These are phyloP conservation scores for Arthrobotrys musiformis DNA, from an alignment of 2,329 filamentous ascomycete species.

Conservation along the genomic window DNA sequence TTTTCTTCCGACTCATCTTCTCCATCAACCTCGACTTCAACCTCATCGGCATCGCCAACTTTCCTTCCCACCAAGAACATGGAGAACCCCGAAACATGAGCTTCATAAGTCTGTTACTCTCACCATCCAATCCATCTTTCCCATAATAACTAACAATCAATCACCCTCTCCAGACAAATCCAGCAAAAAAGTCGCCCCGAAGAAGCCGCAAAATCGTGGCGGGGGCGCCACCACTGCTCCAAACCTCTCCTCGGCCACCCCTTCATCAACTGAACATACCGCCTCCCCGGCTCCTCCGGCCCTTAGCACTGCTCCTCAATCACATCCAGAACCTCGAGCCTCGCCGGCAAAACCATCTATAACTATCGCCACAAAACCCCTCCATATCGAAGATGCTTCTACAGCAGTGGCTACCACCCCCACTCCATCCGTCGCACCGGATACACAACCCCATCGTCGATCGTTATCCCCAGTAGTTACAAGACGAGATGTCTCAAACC, in stretches of 20 bases:
- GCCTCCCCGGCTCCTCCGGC: constrained; percentile 45
- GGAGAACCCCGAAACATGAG: constrained; percentile 39
- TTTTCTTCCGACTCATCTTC: constrained; percentile 13
- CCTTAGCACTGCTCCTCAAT: not conserved
- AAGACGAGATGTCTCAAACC: constrained; percentile 32
- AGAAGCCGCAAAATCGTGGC: constrained; percentile 51
- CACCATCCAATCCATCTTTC: not conserved
- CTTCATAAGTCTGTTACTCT: constrained; percentile 41
- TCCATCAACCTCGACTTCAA: not conserved
- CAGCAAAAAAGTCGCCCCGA: constrained; percentile 49
- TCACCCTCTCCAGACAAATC: constrained; percentile 35
- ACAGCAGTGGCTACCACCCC: not conserved
- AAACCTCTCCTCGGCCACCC: constrained; percentile 25
- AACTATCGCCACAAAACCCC: constrained; percentile 45
- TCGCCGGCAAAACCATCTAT: constrained; percentile 32
- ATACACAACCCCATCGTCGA: constrained; percentile 15
- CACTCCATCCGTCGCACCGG: constrained; percentile 7
- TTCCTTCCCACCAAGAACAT: not conserved
- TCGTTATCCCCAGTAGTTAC: constrained; percentile 24
- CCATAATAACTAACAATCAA: not conserved
- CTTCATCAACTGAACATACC: constrained; percentile 50
- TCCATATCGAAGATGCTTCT: constrained; percentile 14
- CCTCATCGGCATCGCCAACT: not conserved
- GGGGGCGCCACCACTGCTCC: constrained; percentile 4
- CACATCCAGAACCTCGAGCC: constrained; percentile 18